phyloP scores from a whole-genome alignment of 345 rosid species.

The Raphanus sativus region DNA sequence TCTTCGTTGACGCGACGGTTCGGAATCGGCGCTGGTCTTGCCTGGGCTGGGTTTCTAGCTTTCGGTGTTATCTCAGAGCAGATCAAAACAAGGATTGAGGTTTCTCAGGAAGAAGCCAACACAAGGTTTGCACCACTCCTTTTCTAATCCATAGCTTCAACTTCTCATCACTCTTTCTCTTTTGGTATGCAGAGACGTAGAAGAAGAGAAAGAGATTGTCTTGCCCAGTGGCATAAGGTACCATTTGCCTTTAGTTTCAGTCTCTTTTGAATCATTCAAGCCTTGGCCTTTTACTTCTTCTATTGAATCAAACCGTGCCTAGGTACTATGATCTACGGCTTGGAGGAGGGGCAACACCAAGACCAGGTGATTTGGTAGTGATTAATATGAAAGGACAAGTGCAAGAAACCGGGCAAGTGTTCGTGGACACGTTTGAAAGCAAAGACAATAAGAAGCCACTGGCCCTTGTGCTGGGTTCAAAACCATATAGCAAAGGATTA shows the following conservation, averaged over 20 bases:
- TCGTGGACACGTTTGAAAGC: conserved; percentile 63
- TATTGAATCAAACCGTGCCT: conserved; percentile 8
- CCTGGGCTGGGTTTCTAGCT: conserved; percentile 81
- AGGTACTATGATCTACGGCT: conserved; percentile 83
- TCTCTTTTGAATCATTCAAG: background rate
- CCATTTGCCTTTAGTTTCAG: conserved; percentile 1
- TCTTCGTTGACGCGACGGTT: conserved; percentile 79
- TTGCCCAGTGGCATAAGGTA: conserved; percentile 89
- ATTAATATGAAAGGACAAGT: conserved; percentile 67
- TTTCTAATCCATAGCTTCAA: background rate
- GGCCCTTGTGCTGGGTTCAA: conserved; percentile 77
- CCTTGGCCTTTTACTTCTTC: background rate
- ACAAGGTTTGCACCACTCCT: conserved; percentile 50
- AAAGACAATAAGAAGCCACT: conserved; percentile 53
- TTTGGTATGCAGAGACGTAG: conserved; percentile 56
- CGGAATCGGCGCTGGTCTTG: conserved; percentile 90
- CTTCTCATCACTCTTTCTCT: background rate
- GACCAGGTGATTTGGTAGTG: conserved; percentile 82
- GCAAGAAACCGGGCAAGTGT: conserved; percentile 58
- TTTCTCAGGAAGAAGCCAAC: conserved; percentile 72
- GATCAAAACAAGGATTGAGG: conserved; percentile 79
- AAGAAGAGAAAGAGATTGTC: conserved; percentile 64
- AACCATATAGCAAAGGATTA: conserved; percentile 76
- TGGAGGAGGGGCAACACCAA: conserved; percentile 81
- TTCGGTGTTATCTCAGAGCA: conserved; percentile 87